Percentiles rank a stretch among this genome's conserved stretches.
Evolutionary conservation across 345 rosid species (phyloP).

Genomic region (Hevea brasiliensis): DNA sequence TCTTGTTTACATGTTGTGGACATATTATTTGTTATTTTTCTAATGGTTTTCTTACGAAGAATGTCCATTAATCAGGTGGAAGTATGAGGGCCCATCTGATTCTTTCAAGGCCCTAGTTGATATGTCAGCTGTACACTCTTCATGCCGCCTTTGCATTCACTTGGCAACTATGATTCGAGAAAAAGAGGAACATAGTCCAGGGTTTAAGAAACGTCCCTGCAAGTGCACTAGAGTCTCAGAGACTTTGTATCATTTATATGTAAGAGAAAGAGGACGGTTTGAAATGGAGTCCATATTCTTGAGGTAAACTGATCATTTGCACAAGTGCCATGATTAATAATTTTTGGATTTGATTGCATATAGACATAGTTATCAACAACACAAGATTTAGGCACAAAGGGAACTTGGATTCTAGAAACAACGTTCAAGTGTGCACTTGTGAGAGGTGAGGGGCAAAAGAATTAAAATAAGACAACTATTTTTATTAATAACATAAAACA

Average conservation of each 20-base stretch:
- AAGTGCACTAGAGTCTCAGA: conserved; percentile 70
- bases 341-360: neutral
- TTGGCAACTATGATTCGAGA: conserved; percentile 67
- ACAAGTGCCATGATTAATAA: neutral
- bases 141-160: conserved; percentile 97
- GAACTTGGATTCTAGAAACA: too few relatives aligned
- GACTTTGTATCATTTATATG: conserved; percentile 70
- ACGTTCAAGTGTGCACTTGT: too few relatives aligned
- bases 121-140: conserved; percentile 95
- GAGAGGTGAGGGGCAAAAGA: too few relatives aligned
- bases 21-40: neutral
- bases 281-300: conserved; percentile 80
- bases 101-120: conserved; percentile 95
- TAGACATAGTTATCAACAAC: too few relatives aligned
- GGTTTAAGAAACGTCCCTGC: conserved; percentile 74
- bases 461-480: too few relatives aligned
- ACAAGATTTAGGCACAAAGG: too few relatives aligned
- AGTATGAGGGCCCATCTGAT: conserved; percentile 90
- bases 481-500: too few relatives aligned
- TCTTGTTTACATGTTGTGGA: neutral
- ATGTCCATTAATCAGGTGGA: conserved; percentile 63
- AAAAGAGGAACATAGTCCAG: conserved; percentile 60
- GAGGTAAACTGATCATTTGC: conserved; percentile 43
- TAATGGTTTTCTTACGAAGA: conserved; percentile 6
- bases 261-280: conserved; percentile 87